Evolutionary conservation across 805 yeast genomes (phyloP).

Genomic region (Wickerhamiella cacticola): DNA sequence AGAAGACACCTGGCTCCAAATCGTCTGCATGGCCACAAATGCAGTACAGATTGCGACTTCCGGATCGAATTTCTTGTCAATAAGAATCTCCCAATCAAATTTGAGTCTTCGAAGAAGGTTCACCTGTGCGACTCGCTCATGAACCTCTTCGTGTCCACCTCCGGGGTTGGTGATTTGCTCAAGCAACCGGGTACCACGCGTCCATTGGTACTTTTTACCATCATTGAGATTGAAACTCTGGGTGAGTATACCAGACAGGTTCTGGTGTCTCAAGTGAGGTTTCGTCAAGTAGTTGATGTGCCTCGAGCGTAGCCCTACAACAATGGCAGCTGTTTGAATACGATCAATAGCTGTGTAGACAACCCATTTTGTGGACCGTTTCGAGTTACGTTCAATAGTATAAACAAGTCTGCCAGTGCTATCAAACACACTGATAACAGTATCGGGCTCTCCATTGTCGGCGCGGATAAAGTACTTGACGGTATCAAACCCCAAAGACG

Average conservation of each 20-base stretch:
- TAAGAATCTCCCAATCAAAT: slow-evolving; percentile 46
- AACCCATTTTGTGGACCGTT: slow-evolving; percentile 43
- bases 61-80: slow-evolving; percentile 39
- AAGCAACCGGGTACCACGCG: slow-evolving; percentile 39
- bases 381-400: slow-evolving; percentile 40
- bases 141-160: slow-evolving; percentile 44
- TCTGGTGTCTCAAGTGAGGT: slow-evolving; percentile 7
- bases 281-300: slow-evolving; percentile 8
- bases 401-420: slow-evolving; percentile 35
- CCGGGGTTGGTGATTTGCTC: slow-evolving; percentile 40
- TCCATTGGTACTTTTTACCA: slow-evolving; percentile 48
- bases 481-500: background rate
- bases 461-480: slow-evolving; percentile 33
- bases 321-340: slow-evolving; percentile 39
- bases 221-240: slow-evolving; percentile 36
- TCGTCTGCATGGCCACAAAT: slow-evolving; percentile 51
- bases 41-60: slow-evolving; percentile 47
- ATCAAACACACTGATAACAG: slow-evolving; percentile 40
- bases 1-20: slow-evolving; percentile 48
- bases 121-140: slow-evolving; percentile 44
- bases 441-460: slow-evolving; percentile 34
- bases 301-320: slow-evolving; percentile 21
- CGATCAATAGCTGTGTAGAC: slow-evolving; percentile 37
- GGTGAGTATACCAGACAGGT: slow-evolving; percentile 4
- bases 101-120: slow-evolving; percentile 46